A percentile compares a stretch with the other conserved stretches of the same genome.
These are phyloP conservation scores for Fusarium sp. DNA, from an alignment of 2,329 filamentous ascomycete genomes.

Conservation along the genomic window DNA sequence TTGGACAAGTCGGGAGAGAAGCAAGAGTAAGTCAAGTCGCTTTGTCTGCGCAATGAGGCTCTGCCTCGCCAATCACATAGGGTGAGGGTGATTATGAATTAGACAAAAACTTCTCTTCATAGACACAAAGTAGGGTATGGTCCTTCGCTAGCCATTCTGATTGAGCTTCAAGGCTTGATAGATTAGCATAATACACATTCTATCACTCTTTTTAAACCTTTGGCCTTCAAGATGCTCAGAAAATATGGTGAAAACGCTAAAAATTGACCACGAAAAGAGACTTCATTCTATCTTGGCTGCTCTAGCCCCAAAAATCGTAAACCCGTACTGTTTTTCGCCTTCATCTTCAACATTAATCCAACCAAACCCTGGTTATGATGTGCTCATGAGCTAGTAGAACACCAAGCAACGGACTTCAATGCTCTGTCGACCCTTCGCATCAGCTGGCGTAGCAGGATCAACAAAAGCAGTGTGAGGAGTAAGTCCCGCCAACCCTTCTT, in stretches of 20 bases:
- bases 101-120: not conserved
- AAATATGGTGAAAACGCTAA: too few relatives aligned
- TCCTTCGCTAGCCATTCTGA: not conserved
- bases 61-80: too few relatives aligned
- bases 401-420: conserved; percentile 42
- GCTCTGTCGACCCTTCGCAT: conserved; percentile 37
- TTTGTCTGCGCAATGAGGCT: too few relatives aligned
- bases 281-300: not conserved
- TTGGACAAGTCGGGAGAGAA: not conserved
- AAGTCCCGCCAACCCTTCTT: conserved; percentile 31
- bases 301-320: not conserved
- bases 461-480: conserved; percentile 42
- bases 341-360: not conserved
- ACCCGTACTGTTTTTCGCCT: not conserved
- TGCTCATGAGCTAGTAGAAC: conserved; percentile 25
- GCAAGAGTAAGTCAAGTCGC: not conserved
- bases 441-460: conserved; percentile 34
- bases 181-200: not conserved
- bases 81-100: too few relatives aligned
- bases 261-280: too few relatives aligned
- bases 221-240: too few relatives aligned
- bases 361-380: not conserved
- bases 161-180: not conserved
- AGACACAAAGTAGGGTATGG: too few relatives aligned
- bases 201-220: too few relatives aligned